Conservation (phyloP, 2,329 filamentous ascomycete genomes). For the Aureobasidium sp. region DNA sequence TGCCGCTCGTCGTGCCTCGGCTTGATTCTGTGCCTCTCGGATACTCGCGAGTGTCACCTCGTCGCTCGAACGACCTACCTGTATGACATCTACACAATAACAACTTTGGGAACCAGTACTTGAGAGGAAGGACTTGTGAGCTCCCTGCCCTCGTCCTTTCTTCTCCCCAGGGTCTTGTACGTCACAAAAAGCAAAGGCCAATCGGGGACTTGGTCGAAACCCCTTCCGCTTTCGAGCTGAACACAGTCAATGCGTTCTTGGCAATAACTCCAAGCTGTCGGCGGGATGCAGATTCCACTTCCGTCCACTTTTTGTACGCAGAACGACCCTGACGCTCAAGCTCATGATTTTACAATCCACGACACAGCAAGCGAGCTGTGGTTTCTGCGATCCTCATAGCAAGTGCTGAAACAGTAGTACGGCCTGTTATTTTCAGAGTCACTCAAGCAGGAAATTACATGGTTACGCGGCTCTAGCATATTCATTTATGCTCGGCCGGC, state of each 20-base stretch:
- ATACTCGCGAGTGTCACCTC: too few relatives aligned
- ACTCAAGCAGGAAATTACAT: not conserved
- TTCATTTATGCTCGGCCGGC: not conserved
- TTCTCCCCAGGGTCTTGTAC: not conserved
- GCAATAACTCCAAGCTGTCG: not conserved
- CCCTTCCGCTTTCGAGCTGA: too few relatives aligned
- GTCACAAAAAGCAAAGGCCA: not conserved
- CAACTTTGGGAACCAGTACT: not conserved
- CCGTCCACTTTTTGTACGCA: not conserved
- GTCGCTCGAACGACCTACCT: not conserved
- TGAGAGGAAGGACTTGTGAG: not conserved
- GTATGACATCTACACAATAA: not conserved
- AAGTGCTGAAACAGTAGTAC: not conserved
- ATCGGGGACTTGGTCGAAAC: not conserved
- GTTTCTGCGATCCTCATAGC: not conserved
- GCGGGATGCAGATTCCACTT: not conserved
- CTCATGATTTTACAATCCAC: not conserved
- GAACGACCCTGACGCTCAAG: not conserved
- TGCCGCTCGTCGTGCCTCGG: not conserved
- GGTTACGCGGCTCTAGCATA: not conserved
- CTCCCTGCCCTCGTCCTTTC: not conserved
- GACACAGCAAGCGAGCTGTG: not conserved
- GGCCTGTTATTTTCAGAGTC: not conserved
- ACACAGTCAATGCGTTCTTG: not conserved
- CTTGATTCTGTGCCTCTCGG: not conserved